Evolutionary conservation across 176 grass and related monocot genomes (phyloP), one percentile per base, ranked within the genome.

Genomic region (Tillandsia leiboldiana): DNA sequence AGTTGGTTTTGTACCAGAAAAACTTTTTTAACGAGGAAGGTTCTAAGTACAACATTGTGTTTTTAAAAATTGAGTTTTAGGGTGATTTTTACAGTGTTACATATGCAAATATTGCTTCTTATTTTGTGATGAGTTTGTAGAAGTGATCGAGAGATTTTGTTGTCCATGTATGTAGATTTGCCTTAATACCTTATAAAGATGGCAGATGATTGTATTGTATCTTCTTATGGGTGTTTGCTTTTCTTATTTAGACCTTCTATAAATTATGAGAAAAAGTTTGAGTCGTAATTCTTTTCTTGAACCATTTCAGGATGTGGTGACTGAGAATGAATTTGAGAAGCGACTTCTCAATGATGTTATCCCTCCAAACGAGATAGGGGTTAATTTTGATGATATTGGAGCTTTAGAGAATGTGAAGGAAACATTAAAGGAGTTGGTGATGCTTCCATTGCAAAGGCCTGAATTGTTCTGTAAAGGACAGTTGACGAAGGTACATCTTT

Each of bases 261-360:
- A 18, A 61, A 7, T 22, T 20, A n/a, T 61, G 17, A 18, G 8
- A 61, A 61, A 61, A 15, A 15, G 22, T 61, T 61, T 0, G 1
- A 8, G 9, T 26, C 23, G 14, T 77, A 23, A 12, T 77, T 66
- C 15, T 80, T 70, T 50, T 90, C 23, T 27, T 67, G 9, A 51
- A 28, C 49, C 71, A 63, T 84, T 48, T 66, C 78, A 97, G 93
- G 93, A 97, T 85, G 86, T 97, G 13, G 65, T 42, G 12, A 92
- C 86, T 0, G 93, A 97, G 53, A 97, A 97, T 68, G 93, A 97
- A 64, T 97, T 92, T 76, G 93, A 97, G 85, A 97, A 97, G 66
- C 83, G 78, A 64, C 89, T 97, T 85, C 86, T 97, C 63, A 71
- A 76, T 63, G 93, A 97, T 78, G 89, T 97, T 27, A 97, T 97